Percentiles rank a stretch among this genome's conserved stretches.
Conservation (phyloP, 352 stramenopile genomes). For the Salisapilia sapeloensis region DNA sequence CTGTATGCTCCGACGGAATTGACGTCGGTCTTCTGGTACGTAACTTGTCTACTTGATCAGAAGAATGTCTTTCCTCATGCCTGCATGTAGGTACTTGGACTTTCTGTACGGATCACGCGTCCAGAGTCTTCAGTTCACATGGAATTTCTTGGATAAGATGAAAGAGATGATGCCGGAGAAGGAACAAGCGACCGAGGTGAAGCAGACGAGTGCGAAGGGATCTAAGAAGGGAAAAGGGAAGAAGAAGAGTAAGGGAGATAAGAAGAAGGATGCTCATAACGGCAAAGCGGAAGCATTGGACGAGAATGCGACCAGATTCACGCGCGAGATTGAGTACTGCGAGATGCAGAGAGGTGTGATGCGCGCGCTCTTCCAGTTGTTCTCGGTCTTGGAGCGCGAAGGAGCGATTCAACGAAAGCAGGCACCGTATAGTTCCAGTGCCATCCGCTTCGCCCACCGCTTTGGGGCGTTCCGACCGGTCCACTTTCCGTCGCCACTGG, state of each 20-base stretch:
- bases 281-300: constrained; percentile 11
- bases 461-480: constrained; percentile 62
- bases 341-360: constrained; percentile 58
- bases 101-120: constrained; percentile 70
- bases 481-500: constrained; percentile 47
- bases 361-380: constrained; percentile 69
- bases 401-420: constrained; percentile 20
- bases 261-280: constrained; percentile 1
- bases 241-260: constrained; percentile 13
- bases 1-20: constrained; percentile 57
- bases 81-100: constrained; percentile 47
- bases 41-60: no score
- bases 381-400: constrained; percentile 53
- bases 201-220: not conserved
- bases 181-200: not conserved
- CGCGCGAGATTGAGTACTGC: constrained; percentile 61
- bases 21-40: constrained; percentile 61
- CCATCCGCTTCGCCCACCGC: constrained; percentile 63
- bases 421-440: constrained; percentile 36
- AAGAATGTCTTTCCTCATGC: not conserved
- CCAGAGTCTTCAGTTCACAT: constrained; percentile 66
- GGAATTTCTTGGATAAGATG: constrained; percentile 72
- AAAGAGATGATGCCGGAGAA: constrained; percentile 25
- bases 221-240: constrained; percentile 11
- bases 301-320: constrained; percentile 32